These are phyloP conservation scores for Telopea speciosissima DNA, from an alignment of 177 flowering plant genomes.

Conservation along the genomic window DNA sequence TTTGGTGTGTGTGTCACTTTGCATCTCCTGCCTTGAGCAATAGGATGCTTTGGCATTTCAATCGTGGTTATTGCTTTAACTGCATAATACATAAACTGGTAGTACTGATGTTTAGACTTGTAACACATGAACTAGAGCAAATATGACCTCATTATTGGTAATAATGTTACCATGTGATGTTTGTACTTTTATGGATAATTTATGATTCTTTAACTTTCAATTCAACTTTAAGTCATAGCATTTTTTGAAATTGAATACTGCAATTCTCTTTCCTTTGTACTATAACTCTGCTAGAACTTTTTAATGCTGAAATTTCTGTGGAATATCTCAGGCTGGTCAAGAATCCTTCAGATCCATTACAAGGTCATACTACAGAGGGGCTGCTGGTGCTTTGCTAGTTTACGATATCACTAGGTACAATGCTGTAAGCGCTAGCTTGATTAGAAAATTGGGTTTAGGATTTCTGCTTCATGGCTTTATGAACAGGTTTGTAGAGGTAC, in stretches of 20 bases:
- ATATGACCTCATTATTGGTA: neutral
- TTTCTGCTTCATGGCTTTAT: too few relatives aligned
- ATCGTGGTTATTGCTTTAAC: too few relatives aligned
- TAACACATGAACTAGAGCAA: neutral
- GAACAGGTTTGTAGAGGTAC: too few relatives aligned
- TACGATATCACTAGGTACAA: neutral
- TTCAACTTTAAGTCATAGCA: neutral
- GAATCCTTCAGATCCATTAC: neutral
- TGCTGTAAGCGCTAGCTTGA: neutral
- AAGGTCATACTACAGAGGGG: neutral
- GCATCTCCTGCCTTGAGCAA: too few relatives aligned
- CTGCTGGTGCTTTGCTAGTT: neutral
- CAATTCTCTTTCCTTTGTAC: neutral
- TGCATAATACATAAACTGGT: neutral
- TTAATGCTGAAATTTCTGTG: neutral
- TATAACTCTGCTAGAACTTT: too few relatives aligned
- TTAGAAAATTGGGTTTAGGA: neutral
- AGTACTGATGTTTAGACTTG: neutral
- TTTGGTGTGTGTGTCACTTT: too few relatives aligned
- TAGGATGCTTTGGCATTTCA: too few relatives aligned
- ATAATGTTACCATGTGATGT: neutral
- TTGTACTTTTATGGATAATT: neutral
- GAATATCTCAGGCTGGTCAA: neutral
- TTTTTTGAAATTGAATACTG: too few relatives aligned
- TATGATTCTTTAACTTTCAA: neutral